A percentile compares a stretch with the other conserved stretches of the same genome.
These are phyloP conservation scores for Buddleja alternifolia DNA, from an alignment of 257 asterid genomes.

Conservation along the genomic window DNA sequence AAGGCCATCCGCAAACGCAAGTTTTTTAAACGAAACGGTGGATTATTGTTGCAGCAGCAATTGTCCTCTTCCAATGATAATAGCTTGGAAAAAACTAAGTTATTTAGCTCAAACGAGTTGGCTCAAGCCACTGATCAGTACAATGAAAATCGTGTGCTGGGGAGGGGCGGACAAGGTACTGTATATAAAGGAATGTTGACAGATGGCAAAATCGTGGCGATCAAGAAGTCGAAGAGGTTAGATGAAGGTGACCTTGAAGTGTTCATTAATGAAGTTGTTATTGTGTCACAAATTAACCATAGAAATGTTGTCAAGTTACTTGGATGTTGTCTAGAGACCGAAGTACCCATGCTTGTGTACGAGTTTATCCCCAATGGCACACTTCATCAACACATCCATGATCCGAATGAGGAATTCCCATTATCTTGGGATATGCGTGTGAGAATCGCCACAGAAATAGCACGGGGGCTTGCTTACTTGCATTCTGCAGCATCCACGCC, in stretches of 20 bases:
- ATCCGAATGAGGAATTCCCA: constrained; percentile 35
- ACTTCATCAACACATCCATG: constrained; percentile 40
- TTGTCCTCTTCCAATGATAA: constrained; percentile 32
- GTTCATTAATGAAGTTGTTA: constrained; percentile 48
- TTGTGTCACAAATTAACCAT: constrained; percentile 42
- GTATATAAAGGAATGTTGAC: constrained; percentile 50
- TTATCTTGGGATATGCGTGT: constrained; percentile 39
- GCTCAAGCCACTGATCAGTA: constrained; percentile 38
- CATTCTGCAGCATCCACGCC: constrained; percentile 46
- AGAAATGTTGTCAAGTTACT: constrained; percentile 35
- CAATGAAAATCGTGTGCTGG: constrained; percentile 40
- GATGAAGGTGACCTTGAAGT: constrained; percentile 36
- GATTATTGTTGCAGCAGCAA: constrained; percentile 40
- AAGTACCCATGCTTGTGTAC: constrained; percentile 40
- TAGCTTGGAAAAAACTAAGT: constrained; percentile 32
- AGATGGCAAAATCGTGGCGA: constrained; percentile 44
- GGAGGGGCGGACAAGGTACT: constrained; percentile 52
- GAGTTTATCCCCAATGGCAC: constrained; percentile 47
- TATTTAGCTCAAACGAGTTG: constrained; percentile 36
- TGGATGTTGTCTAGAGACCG: constrained; percentile 41
- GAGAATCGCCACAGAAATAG: constrained; percentile 38
- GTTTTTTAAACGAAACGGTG: constrained; percentile 43
- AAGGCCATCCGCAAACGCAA: constrained; percentile 25
- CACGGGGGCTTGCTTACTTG: constrained; percentile 44
- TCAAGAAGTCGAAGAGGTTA: constrained; percentile 40